Evolutionary conservation across 805 yeast genomes (phyloP), one percentile per base, ranked within the genome.

Genomic region (Yarrowia sp.): DNA sequence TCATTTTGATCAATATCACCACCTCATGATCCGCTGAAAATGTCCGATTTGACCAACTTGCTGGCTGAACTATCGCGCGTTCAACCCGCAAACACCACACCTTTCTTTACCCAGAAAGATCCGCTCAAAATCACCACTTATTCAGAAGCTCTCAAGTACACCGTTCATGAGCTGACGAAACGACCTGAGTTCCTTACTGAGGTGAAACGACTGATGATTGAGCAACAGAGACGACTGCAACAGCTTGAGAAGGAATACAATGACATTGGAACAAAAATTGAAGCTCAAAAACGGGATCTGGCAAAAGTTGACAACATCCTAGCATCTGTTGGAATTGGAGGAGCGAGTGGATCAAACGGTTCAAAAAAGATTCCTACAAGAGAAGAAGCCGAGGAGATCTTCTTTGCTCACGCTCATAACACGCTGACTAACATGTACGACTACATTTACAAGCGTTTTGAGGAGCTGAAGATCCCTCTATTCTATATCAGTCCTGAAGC

Each of bases 341-440:
- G 64, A 17, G 40, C 30, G 13, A 39, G 50, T 2, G 50, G 38
- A 14, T 24, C 50, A 12, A 46, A 46, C 36, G 24, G 8, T 8
- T 30, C 20, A 12, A 46, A 61, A 15, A 36, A 34, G 53, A 15
- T 12, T 7, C 44, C 44, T n/a, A 24, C 66, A 17, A 10, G 36
- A 24, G 55, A 46, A 10, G 66, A 61, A 20, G 46, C 36, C 3
- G 66, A 61, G 34, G 55, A 20, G 3, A 20, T 24, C 0, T 61
- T 61, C 9, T 46, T 9, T n/a, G 36, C 34, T 1, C 34, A 36
- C 10, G 66, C 66, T 4, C 55, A 61, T 38, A 36, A n/a, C 9
- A 38, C 55, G 9, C 36, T 61, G 20, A 61, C 66, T 1, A 61
- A 61, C 55, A 61, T 61, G 66, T 47, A 61, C 38, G 66, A 61